Conservation (phyloP, 2,329 filamentous ascomycete genomes). For the Pestalotiopsis sp. region DNA sequence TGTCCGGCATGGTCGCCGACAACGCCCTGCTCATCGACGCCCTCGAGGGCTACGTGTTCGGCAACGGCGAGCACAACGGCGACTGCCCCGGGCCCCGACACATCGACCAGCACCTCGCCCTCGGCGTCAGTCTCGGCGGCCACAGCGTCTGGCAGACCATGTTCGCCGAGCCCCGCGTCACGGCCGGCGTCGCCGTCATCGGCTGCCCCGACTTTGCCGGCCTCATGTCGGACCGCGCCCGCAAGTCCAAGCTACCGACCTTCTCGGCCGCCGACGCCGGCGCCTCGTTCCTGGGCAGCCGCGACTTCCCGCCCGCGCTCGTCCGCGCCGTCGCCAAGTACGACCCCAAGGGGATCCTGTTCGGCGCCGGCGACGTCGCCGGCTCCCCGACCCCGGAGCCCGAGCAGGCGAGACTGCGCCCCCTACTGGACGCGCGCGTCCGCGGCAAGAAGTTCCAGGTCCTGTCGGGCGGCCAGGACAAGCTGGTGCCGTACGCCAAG, state of each 20-base stretch:
- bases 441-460: slow-evolving; percentile 66
- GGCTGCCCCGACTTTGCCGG: slow-evolving; percentile 86
- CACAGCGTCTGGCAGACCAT: slow-evolving; percentile 86
- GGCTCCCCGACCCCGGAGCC: slow-evolving; percentile 32
- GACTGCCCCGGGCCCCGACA: slow-evolving; percentile 25
- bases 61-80: slow-evolving; percentile 30
- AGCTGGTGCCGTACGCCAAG: slow-evolving; percentile 70
- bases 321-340: slow-evolving; percentile 62
- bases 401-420: slow-evolving; percentile 46
- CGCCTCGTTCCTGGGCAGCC: slow-evolving; percentile 71
- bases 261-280: slow-evolving; percentile 61
- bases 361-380: slow-evolving; percentile 49
- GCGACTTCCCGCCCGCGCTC: slow-evolving; percentile 74
- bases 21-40: slow-evolving; percentile 76
- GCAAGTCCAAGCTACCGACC: slow-evolving; percentile 65
- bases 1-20: slow-evolving; percentile 75
- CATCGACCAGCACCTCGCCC: slow-evolving; percentile 68
- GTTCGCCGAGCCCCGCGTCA: slow-evolving; percentile 76
- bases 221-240: slow-evolving; percentile 79
- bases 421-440: slow-evolving; percentile 51
- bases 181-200: slow-evolving; percentile 78
- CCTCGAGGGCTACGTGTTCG: slow-evolving; percentile 74
- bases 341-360: slow-evolving; percentile 78
- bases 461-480: slow-evolving; percentile 69
- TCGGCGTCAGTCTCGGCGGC: slow-evolving; percentile 85